Evolutionary conservation across 148 eudicot species (phyloP), one percentile per base, ranked within the genome.

Genomic region (Fagopyrum homotropicum): DNA sequence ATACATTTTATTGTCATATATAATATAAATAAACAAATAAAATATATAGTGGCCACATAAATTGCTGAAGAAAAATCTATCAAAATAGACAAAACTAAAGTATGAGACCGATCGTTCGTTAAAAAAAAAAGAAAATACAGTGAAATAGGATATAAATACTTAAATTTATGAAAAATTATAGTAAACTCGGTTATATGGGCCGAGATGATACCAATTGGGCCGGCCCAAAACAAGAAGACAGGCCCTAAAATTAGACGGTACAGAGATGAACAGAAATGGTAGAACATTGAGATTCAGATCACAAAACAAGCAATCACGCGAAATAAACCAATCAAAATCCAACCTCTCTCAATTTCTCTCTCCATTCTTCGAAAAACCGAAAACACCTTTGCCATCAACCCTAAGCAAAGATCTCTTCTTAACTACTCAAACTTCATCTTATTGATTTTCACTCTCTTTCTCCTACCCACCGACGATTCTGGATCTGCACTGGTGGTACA

Each of bases 401-500:
- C 71, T 66, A 66, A 64, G 70, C 71, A 66, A 66, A 66, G 71
- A 66, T 66, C 71, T 43, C 70, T 66, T 43, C 46, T 66, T 14
- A 40, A 66, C 71, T 66, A 66, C 71, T 66, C 46, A 40, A 61
- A n/a, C 30, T 66, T 45, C 40, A 12, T 43, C 45, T 14, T 5
- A 40, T 14, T 43, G 46, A 11, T 66, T 46, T 66, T 66, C 12
- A 66, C 46, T 43, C 46, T 40, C 71, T 6, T 43, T 43, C 46
- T 14, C 47, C 71, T 4, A 40, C 9, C 47, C 7, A 66, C 47
- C 19, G 71, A 4, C 47, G 12, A 66, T 66, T 66, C 19, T 66
- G 71, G 71, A 66, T 66, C 71, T 66, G 47, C 47, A 29, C 71
- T 66, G 71, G 71, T 66, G 71, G 71, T 66, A 66, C 17, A 46